phyloP scores from a whole-genome alignment of 108 stramenopile genomes.

The Asterionellopsis glacialis region DNA sequence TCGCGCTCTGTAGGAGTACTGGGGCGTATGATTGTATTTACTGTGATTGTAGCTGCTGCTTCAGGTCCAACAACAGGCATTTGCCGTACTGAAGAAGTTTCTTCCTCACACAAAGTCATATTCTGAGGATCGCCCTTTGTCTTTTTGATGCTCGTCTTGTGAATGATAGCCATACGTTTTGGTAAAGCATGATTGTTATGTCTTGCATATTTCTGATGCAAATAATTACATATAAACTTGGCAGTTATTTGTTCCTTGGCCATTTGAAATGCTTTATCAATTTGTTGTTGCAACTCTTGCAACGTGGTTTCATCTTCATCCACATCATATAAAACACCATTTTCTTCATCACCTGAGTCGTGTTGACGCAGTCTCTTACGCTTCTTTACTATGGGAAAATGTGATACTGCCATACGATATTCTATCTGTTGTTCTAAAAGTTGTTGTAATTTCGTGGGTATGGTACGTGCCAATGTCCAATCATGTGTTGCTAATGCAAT shows the following conservation, averaged over 20 bases:
- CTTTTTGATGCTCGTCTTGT: background rate
- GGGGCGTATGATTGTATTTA: conserved; percentile 36
- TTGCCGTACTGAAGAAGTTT: background rate
- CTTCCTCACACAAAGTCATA: background rate
- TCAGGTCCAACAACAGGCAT: conserved; percentile 29
- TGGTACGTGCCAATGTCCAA: conserved; percentile 66
- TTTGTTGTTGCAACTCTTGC: conserved; percentile 20
- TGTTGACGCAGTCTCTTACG: no score
- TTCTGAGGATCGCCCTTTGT: background rate
- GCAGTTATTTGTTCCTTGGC: conserved; percentile 29
- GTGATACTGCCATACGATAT: conserved; percentile 45
- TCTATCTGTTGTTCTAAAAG: conserved; percentile 25
- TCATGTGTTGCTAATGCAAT: conserved; percentile 83
- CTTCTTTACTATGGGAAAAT: background rate
- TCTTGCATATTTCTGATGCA: conserved; percentile 17
- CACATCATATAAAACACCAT: no score
- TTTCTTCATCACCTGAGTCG: no score
- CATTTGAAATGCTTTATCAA: conserved; percentile 20
- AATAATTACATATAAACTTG: conserved; percentile 12
- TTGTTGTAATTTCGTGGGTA: conserved; percentile 25
- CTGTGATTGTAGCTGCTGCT: conserved; percentile 32
- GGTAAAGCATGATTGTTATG: conserved; percentile 35
- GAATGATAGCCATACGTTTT: conserved; percentile 12
- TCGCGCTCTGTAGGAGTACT: conserved; percentile 54
- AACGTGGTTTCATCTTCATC: background rate